Evolutionary conservation across 2,329 filamentous ascomycete genomes (phyloP).

Genomic region (Fusarium sambucinum): DNA sequence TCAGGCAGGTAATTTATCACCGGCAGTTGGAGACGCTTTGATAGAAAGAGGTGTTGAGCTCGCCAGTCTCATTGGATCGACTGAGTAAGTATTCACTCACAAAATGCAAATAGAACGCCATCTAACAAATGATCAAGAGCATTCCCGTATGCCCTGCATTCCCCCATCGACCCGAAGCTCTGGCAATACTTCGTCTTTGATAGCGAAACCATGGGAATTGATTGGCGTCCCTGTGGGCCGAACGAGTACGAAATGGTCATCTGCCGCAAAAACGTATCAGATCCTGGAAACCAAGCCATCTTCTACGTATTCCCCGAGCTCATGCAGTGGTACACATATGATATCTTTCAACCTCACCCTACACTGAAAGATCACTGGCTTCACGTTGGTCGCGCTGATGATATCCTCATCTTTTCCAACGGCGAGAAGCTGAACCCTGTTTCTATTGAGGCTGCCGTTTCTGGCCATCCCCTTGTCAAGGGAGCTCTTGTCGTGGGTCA

Average conservation of each 20-base stretch:
- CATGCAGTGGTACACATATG: constrained; percentile 7
- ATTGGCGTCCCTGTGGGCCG: background rate
- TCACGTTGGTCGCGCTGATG: constrained; percentile 8
- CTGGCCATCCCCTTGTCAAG: background rate
- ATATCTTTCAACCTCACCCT: constrained; percentile 7
- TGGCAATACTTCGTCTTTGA: constrained; percentile 17
- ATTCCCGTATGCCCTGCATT: background rate
- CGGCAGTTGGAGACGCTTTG: background rate
- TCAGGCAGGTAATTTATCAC: background rate
- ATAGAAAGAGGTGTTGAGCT: background rate
- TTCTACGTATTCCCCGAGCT: constrained; percentile 19
- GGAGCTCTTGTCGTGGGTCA: background rate
- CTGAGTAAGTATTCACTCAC: background rate
- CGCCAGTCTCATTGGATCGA: constrained; percentile 1
- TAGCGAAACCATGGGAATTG: background rate
- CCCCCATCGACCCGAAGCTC: background rate
- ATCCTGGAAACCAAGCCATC: background rate
- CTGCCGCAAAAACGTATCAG: background rate
- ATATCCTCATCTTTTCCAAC: constrained; percentile 1
- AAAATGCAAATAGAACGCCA: fast-evolving
- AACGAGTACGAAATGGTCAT: constrained; percentile 8
- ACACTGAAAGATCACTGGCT: constrained; percentile 6
- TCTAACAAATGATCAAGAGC: background rate
- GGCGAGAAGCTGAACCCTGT: constrained; percentile 14
- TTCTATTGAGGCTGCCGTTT: background rate